Percentiles rank a stretch among this genome's conserved stretches.
Evolutionary conservation across 176 grass and related monocot genomes (phyloP).

Genomic region (Oryza australiensis): DNA sequence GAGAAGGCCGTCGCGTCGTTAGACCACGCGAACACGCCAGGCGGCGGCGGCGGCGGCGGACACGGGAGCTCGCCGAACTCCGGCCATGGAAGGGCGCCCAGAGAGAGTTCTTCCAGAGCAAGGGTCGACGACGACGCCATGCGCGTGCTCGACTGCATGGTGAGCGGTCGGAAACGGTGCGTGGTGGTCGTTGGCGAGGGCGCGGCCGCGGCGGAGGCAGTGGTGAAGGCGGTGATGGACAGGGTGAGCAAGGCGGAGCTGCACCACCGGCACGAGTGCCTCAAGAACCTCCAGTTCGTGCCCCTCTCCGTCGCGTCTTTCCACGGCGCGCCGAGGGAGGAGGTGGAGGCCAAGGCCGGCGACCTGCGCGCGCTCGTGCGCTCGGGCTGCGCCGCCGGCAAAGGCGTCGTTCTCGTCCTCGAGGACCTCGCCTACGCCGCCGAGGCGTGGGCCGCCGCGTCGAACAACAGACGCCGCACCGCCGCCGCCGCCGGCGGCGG

Average conservation of each 20-base stretch:
- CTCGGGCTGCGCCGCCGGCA: conserved; percentile 45
- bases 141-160: conserved; percentile 63
- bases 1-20: conserved; percentile 44
- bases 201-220: conserved; percentile 21
- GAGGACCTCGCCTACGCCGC: conserved; percentile 72
- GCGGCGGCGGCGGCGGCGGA: not conserved
- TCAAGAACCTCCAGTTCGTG: conserved; percentile 74
- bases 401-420: conserved; percentile 66
- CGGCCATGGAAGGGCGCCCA: not conserved
- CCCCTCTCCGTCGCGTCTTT: conserved; percentile 56
- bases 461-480: conserved; percentile 29
- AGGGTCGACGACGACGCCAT: conserved; percentile 40
- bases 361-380: conserved; percentile 65
- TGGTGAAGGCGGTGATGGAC: conserved; percentile 77
- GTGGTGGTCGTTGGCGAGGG: conserved; percentile 63
- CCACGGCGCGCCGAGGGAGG: conserved; percentile 45
- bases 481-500: not conserved
- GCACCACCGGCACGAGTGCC: conserved; percentile 36
- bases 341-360: conserved; percentile 53
- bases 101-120: not conserved
- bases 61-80: not conserved
- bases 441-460: conserved; percentile 48
- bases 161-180: conserved; percentile 38
- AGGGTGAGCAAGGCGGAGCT: conserved; percentile 67
- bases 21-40: not conserved